phyloP scores from a whole-genome alignment of 306 rosid genomes.

The Rosa persica region DNA sequence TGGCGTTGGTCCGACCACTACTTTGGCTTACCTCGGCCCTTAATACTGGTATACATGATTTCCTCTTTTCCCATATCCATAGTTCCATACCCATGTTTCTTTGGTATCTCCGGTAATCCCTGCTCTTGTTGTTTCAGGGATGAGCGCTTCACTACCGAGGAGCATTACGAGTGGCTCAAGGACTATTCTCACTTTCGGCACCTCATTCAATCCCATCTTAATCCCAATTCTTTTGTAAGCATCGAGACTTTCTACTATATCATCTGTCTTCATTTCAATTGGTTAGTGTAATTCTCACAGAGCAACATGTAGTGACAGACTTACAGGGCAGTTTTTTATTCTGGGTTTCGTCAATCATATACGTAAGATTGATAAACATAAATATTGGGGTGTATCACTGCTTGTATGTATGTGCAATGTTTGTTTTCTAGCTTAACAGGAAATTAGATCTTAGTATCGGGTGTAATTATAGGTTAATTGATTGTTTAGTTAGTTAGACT shows the following conservation, averaged over 20 bases:
- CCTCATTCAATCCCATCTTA: slow-evolving; percentile 69
- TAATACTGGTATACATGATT: slow-evolving; percentile 55
- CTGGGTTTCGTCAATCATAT: neutral
- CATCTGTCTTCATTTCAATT: neutral
- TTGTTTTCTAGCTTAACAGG: neutral
- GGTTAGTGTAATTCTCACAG: no score
- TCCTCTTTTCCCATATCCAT: neutral
- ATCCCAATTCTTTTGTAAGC: slow-evolving; percentile 53
- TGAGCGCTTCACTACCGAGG: slow-evolving; percentile 71
- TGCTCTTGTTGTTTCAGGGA: slow-evolving; percentile 52
- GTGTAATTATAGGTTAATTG: neutral
- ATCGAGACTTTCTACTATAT: neutral
- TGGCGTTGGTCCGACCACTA: slow-evolving; percentile 47
- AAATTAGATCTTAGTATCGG: neutral
- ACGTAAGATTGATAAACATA: neutral
- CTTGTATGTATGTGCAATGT: neutral
- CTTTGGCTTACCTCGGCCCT: slow-evolving; percentile 72
- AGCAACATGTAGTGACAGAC: no score
- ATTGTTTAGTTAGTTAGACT: neutral
- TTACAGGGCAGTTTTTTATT: neutral
- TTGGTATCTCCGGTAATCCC: neutral
- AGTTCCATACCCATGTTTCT: neutral
- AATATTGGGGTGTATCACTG: neutral
- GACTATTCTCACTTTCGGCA: slow-evolving; percentile 92
- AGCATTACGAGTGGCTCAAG: slow-evolving; percentile 88